Conservation (phyloP, 768 basidiomycete species). For the Flagelloscypha sp. region DNA sequence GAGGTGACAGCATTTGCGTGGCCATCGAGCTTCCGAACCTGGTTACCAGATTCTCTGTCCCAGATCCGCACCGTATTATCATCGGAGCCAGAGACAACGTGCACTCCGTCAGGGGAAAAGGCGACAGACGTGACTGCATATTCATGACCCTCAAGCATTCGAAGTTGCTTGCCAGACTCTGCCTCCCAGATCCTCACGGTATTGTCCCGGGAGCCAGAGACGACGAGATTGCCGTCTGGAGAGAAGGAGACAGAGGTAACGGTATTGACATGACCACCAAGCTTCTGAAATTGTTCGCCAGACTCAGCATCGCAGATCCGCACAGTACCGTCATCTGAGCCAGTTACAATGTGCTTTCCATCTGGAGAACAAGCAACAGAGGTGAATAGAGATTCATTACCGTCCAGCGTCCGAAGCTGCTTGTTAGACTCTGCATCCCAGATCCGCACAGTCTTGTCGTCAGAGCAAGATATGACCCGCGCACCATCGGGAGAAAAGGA, state of each 20-base stretch:
- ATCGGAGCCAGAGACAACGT: constrained; percentile 14
- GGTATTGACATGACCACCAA: constrained; percentile 8
- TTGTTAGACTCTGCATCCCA: constrained; percentile 10
- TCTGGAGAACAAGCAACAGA: constrained; percentile 14
- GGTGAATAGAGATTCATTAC: constrained; percentile 2
- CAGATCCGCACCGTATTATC: constrained; percentile 13
- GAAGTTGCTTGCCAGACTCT: too few relatives aligned
- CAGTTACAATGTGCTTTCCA: too few relatives aligned
- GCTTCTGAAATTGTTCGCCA: too few relatives aligned
- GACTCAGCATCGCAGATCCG: too few relatives aligned
- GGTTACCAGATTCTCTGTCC: constrained; percentile 5
- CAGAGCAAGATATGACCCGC: constrained; percentile 6
- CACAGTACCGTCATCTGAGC: too few relatives aligned
- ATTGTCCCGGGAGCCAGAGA: constrained; percentile 12
- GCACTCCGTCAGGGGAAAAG: constrained; percentile 13
- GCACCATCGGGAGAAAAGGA: constrained; percentile 9
- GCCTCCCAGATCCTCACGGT: constrained; percentile 13
- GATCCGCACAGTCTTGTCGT: constrained; percentile 5
- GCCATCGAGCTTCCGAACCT: constrained; percentile 2
- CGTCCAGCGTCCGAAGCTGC: constrained; percentile 2
- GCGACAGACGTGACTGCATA: constrained; percentile 8
- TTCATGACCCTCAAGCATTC: constrained; percentile 9
- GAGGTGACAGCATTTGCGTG: constrained; percentile 4
- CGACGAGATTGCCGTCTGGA: constrained; percentile 13
- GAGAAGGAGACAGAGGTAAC: constrained; percentile 12